Evolutionary conservation across 257 asterid species (phyloP), one percentile per base, ranked within the genome.

Genomic region (Scutellaria barbata): DNA sequence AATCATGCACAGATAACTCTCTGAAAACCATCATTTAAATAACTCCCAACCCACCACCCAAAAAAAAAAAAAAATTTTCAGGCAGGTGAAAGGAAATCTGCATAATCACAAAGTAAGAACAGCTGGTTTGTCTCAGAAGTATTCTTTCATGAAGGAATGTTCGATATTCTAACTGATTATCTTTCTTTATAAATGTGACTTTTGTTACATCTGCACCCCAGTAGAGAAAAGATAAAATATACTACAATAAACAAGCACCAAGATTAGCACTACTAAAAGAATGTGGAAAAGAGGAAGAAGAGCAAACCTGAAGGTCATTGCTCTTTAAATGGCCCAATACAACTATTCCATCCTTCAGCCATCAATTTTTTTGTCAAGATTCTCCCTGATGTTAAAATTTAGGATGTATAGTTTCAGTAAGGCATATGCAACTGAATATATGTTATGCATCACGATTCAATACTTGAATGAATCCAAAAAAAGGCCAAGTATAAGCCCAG

Each of bases 391-490:
- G 66, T 79, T 77, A 2, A 62, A 57, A 16, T 4, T 20, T 56
- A 70, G 52, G 63, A 76, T 50, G 13, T 9, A n/a, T 5, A 4
- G 48, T 41, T 59, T 33, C 56, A 57, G 35, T 8, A 10, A 13
- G 56, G 50, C 46, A 47, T 30, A 70, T 51, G 39, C 56, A 51
- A 77, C 69, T 13, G 35, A 46, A 37, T 60, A 37, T 2, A 10
- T 48, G 30, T 22, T 42, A 58, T 13, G 57, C 37, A 58, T 22
- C 71, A 48, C 60, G 37, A 10, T 5, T 12, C 18, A 42, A 78
- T 85, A 91, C 83, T 94, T 91, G 85, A 94, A 94, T 13, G 98
- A 94, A 80, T 94, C 99, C 50, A 94, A 82, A 80, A 94, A 94
- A 56, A 94, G 90, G 76, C 97, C 97, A 67, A 94, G 97, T 39